phyloP scores from a whole-genome alignment of 306 rosid species.

The Glycyrrhiza uralensis region DNA sequence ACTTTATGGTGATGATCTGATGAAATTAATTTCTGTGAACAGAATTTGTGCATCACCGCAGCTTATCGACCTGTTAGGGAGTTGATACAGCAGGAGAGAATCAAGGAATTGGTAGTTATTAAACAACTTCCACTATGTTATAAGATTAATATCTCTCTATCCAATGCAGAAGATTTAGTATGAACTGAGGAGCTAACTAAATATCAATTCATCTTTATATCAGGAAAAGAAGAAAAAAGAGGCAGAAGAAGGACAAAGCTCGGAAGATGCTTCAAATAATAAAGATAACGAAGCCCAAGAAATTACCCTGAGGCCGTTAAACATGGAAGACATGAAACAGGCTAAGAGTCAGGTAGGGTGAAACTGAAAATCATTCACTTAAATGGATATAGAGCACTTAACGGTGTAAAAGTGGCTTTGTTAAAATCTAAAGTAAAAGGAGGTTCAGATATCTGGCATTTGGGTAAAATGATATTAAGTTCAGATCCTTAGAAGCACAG shows the following conservation, averaged over 20 bases:
- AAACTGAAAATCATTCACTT: background rate
- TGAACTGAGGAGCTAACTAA: background rate
- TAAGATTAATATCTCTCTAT: background rate
- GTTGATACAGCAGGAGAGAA: conserved; percentile 76
- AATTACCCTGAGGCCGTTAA: conserved; percentile 64
- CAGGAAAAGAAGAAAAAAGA: conserved; percentile 75
- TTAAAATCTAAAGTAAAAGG: background rate
- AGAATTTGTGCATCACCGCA: conserved; percentile 90
- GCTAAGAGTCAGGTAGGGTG: conserved; percentile 78
- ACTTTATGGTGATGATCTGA: background rate
- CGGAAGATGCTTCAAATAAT: conserved; percentile 44
- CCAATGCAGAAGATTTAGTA: background rate
- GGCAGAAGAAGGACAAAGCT: conserved; percentile 43
- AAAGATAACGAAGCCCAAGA: conserved; percentile 55
- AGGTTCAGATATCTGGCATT: background rate
- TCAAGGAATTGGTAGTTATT: conserved; percentile 64
- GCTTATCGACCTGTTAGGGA: conserved; percentile 94
- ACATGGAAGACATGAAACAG: conserved; percentile 89
- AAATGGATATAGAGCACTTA: background rate
- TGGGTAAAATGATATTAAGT: background rate
- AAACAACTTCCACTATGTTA: background rate
- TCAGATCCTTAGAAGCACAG: background rate
- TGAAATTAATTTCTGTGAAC: conserved; percentile 39
- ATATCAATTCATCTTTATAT: conserved; percentile 6
- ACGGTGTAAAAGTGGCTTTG: background rate